Base-by-base conservation (phyloP, 495 filamentous ascomycete genomes). In the Penicillium diatomitis region DNA sequence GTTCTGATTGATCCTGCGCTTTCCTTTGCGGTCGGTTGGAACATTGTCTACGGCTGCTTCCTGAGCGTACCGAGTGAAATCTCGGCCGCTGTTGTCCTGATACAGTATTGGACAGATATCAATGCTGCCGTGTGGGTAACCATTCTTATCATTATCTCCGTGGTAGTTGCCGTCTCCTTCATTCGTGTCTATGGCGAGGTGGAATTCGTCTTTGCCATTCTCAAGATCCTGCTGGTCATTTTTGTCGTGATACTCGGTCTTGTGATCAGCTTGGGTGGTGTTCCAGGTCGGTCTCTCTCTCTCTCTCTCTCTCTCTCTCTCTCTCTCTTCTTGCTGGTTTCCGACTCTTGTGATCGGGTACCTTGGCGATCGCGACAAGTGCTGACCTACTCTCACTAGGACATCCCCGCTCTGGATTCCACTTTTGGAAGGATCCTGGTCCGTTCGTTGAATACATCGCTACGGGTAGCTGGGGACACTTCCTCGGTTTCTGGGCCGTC, bases 21-120 rank as follows among this genome's bases (percentile, higher is more conserved):
- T 20, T 75, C 75, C 9, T 85, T 85, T 59, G 73, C 79, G 7
- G 62, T 83, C n/a, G 82, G 82, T 1, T 80, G 70, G 77, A 80
- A 73, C 46, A 64, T 68, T 57, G 67, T 69, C 69, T 70, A 70
- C 43, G 65, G 65, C 9, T 58, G 56, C 31, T 69, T 86, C 54
- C 84, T 94, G 53, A 73, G 82, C 34, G 76, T 84, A 9, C 80
- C 81, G 4, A 72, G 69, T 55, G 80, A 83, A 62, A 79, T 83
- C 37, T 76, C 78, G n/a, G 81, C 81, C 8, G 72, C 73, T 7
- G 75, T 77, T 12, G 78, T 82, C 5, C 56, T 85, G 27, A 75
- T 83, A 44, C 66, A 78, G 58, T 84, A 72, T 53, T 83, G 78
- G 77, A 74, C 71, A n/a, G 65, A 75, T 32, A 55, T 79, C 34